phyloP scores from a whole-genome alignment of 2,329 filamentous ascomycete species.

The Microdochium trichocladiopsis region DNA sequence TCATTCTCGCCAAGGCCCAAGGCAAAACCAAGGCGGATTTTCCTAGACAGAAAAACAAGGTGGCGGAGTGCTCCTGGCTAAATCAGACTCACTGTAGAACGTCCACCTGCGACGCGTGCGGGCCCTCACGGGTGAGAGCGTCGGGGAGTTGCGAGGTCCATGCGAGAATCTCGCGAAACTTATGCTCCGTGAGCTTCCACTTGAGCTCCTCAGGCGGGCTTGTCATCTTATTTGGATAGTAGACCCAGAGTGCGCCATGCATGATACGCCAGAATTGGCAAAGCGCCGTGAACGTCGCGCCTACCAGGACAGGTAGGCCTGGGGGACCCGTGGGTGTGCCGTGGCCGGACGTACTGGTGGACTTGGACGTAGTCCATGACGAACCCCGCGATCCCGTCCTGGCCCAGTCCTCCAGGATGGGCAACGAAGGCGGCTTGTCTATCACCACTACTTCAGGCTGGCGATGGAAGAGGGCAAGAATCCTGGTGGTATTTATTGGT shows the following conservation, averaged over 20 bases:
- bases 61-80: no score
- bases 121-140: slow-evolving; percentile 13
- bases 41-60: no score
- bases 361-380: neutral
- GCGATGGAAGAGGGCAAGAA: slow-evolving; percentile 22
- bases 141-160: slow-evolving; percentile 25
- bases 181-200: slow-evolving; percentile 24
- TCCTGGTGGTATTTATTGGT: slow-evolving; percentile 9
- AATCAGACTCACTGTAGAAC: slow-evolving; percentile 25
- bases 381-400: neutral
- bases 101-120: slow-evolving; percentile 23
- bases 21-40: no score
- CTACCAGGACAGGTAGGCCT: slow-evolving; percentile 9
- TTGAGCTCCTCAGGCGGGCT: slow-evolving; percentile 6
- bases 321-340: neutral
- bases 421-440: slow-evolving; percentile 11
- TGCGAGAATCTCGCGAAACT: slow-evolving; percentile 29
- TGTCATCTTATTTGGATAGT: slow-evolving; percentile 14
- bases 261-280: slow-evolving; percentile 30
- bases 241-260: slow-evolving; percentile 18
- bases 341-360: neutral
- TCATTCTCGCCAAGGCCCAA: neutral
- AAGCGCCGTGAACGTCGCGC: slow-evolving; percentile 19
- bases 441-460: slow-evolving; percentile 20
- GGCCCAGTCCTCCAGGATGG: slow-evolving; percentile 10